These are phyloP conservation scores for Boletus insuetus DNA, from an alignment of 768 basidiomycete species.

Conservation along the genomic window DNA sequence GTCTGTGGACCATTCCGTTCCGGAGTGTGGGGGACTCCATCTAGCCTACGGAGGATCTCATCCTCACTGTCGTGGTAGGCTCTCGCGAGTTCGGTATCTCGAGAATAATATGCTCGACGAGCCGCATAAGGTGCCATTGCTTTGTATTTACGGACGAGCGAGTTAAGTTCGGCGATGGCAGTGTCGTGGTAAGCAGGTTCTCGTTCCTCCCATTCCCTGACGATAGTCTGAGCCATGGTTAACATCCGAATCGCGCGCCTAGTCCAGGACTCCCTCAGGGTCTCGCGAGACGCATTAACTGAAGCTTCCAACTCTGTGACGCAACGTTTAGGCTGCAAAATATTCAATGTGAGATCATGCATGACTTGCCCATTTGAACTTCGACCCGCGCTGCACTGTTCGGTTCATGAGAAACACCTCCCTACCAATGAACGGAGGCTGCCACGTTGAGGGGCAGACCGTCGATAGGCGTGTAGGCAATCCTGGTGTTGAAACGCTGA, in stretches of 20 bases:
- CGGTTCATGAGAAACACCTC: slow-evolving; percentile 87
- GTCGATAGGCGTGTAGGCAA: too few relatives aligned
- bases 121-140: slow-evolving; percentile 76
- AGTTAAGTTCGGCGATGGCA: slow-evolving; percentile 69
- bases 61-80: slow-evolving; percentile 50
- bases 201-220: slow-evolving; percentile 61
- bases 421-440: slow-evolving; percentile 66
- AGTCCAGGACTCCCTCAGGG: slow-evolving; percentile 68
- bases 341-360: slow-evolving; percentile 15
- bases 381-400: slow-evolving; percentile 82
- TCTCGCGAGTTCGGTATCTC: slow-evolving; percentile 55
- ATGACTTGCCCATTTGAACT: slow-evolving; percentile 55
- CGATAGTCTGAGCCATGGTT: slow-evolving; percentile 39
- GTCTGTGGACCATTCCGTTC: not conserved
- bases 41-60: slow-evolving; percentile 47
- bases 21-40: not conserved
- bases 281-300: slow-evolving; percentile 57
- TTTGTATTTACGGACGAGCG: slow-evolving; percentile 76
- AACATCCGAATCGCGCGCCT: slow-evolving; percentile 68
- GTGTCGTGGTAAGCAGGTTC: slow-evolving; percentile 67
- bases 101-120: slow-evolving; percentile 58
- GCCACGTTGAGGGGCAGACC: too few relatives aligned
- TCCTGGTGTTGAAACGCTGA: slow-evolving; percentile 59
- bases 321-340: not conserved
- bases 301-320: slow-evolving; percentile 63